These are phyloP conservation scores for Pulicaria dysenterica DNA, from an alignment of 129 eudicot genomes.

Conservation along the genomic window DNA sequence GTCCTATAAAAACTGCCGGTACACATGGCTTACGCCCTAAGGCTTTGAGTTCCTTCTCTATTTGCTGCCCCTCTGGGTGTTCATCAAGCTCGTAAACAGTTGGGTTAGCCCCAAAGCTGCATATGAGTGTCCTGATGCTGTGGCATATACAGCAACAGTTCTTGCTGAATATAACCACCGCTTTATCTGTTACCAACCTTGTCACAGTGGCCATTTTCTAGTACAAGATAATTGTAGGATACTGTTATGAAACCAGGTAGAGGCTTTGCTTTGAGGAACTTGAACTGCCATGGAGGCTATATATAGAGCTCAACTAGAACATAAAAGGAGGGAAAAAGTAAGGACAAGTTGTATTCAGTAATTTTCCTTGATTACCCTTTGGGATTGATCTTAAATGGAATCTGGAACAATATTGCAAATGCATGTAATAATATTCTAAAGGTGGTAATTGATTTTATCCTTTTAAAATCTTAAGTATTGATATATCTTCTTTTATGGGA, in stretches of 20 bases:
- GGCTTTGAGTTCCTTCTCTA: slow-evolving; percentile 52
- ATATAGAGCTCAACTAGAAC: slow-evolving; percentile 33
- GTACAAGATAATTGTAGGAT: neutral
- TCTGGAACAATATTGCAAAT: slow-evolving; percentile 17
- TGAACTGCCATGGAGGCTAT: slow-evolving; percentile 26
- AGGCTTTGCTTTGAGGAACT: slow-evolving; percentile 33
- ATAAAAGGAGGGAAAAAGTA: slow-evolving; percentile 27
- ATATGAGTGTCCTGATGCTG: slow-evolving; percentile 48
- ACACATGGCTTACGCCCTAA: slow-evolving; percentile 45
- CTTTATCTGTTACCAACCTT: slow-evolving; percentile 45
- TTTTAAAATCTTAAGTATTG: slow-evolving; percentile 7
- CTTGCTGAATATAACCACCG: slow-evolving; percentile 70
- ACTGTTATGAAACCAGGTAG: neutral
- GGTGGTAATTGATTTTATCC: slow-evolving; percentile 19
- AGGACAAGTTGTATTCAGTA: slow-evolving; percentile 17
- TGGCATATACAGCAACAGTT: slow-evolving; percentile 54
- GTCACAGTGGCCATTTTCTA: slow-evolving; percentile 39
- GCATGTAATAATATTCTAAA: slow-evolving; percentile 23
- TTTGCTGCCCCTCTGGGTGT: slow-evolving; percentile 47
- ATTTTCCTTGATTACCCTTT: slow-evolving; percentile 24
- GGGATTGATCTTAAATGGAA: slow-evolving; percentile 23
- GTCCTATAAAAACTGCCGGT: slow-evolving; percentile 64
- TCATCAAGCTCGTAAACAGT: slow-evolving; percentile 62
- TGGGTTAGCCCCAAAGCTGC: slow-evolving; percentile 66
- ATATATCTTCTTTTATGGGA: slow-evolving; percentile 3